Evolutionary conservation across 2,329 filamentous ascomycete genomes (phyloP).

Genomic region (Ramularia endophylla): DNA sequence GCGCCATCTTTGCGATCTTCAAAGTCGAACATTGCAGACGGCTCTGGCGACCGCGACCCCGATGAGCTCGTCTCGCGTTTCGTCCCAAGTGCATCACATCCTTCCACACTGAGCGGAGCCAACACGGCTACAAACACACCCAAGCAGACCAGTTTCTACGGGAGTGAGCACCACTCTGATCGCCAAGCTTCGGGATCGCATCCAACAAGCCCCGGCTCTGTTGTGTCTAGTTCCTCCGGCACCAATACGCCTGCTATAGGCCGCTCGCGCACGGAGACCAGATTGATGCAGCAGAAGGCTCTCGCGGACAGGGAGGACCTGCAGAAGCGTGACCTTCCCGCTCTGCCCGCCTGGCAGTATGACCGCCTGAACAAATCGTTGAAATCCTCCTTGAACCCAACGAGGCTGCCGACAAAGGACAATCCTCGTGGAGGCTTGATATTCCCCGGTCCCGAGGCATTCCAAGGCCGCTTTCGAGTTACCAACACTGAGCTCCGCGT

Average conservation of each 20-base stretch:
- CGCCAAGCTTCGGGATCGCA: constrained; percentile 10
- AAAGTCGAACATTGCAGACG: constrained; percentile 18
- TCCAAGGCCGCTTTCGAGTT: constrained; percentile 31
- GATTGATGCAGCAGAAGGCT: constrained; percentile 29
- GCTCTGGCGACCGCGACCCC: constrained; percentile 11
- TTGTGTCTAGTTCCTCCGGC: constrained; percentile 25
- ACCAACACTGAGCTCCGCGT: constrained; percentile 30
- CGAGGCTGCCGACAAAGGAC: constrained; percentile 1
- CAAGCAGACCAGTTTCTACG: constrained; percentile 25
- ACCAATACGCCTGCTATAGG: constrained; percentile 26
- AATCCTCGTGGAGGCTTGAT: constrained; percentile 3
- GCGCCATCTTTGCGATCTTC: constrained; percentile 24
- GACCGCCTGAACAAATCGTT: constrained; percentile 30
- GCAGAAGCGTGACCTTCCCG: constrained; percentile 14
- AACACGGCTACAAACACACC: constrained; percentile 27
- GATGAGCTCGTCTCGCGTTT: constrained; percentile 31
- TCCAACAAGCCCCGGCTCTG: constrained; percentile 26
- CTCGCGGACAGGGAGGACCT: constrained; percentile 27
- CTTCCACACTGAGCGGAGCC: constrained; percentile 23
- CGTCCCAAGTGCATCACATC: constrained; percentile 27
- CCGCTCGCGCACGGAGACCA: constrained; percentile 28
- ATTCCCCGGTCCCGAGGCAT: constrained; percentile 27
- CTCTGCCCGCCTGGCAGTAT: constrained; percentile 27
- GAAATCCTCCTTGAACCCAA: constrained; percentile 20
- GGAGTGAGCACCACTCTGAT: constrained; percentile 21